Percentiles rank a stretch among this genome's conserved stretches.
These are phyloP conservation scores for Globisporangium nodosum DNA, from an alignment of 352 stramenopile genomes.

Conservation along the genomic window DNA sequence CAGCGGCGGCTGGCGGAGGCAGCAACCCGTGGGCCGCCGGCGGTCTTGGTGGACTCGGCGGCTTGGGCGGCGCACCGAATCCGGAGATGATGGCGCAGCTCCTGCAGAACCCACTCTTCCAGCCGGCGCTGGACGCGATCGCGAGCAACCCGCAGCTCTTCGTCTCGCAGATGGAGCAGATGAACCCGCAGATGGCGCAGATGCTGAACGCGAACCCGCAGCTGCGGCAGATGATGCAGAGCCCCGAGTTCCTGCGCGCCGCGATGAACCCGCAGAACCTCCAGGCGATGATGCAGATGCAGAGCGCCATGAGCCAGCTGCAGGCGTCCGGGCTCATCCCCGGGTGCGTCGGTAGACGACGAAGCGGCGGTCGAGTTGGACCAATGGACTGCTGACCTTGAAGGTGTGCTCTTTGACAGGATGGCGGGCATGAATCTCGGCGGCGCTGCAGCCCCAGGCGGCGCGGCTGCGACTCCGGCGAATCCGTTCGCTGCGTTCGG, in stretches of 20 bases:
- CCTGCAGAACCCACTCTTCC: conserved; percentile 86
- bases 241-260: conserved; percentile 78
- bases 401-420: conserved; percentile 15
- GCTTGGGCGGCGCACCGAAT: conserved; percentile 26
- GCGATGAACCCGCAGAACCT: conserved; percentile 90
- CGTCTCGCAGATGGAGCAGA: conserved; percentile 78
- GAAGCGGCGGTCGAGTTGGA: too few species aligned
- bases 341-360: conserved; percentile 28
- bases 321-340: conserved; percentile 59
- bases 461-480: conserved; percentile 13
- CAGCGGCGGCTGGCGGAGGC: not conserved
- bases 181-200: conserved; percentile 87
- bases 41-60: conserved; percentile 4
- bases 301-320: conserved; percentile 84
- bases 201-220: conserved; percentile 87
- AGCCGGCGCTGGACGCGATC: conserved; percentile 77
- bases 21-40: conserved; percentile 10
- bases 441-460: conserved; percentile 3
- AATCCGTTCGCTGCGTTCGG: conserved; percentile 57
- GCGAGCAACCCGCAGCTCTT: conserved; percentile 77
- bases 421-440: conserved; percentile 48
- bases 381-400: not conserved
- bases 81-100: conserved; percentile 78
- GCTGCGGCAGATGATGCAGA: conserved; percentile 87
- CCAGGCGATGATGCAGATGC: conserved; percentile 90